Evolutionary conservation across 1,284 basidiomycete species (phyloP).

Genomic region (Ganoderma meredithae): DNA sequence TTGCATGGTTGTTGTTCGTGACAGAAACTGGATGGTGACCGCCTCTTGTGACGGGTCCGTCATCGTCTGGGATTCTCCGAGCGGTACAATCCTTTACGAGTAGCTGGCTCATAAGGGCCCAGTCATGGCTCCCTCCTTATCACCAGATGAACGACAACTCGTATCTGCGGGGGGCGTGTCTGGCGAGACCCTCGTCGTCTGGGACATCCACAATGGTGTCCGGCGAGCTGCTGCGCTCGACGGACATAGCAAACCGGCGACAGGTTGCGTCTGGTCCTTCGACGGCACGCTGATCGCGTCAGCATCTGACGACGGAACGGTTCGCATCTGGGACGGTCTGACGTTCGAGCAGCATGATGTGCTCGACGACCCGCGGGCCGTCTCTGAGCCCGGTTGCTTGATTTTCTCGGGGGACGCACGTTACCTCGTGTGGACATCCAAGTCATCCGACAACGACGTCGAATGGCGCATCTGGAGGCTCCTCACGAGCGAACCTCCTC

Average conservation of each 20-base stretch:
- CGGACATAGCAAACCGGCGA: not conserved
- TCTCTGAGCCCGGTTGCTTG: not conserved
- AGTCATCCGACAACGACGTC: not conserved
- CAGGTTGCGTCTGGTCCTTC: not conserved
- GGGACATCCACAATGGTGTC: not conserved
- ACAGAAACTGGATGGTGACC: not conserved
- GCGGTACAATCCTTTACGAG: not conserved
- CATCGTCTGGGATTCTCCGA: not conserved
- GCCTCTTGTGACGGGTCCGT: not conserved
- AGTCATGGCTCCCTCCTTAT: not conserved
- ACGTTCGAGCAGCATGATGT: not conserved
- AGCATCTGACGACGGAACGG: not conserved
- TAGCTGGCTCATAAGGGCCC: not conserved
- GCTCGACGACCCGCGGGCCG: not conserved
- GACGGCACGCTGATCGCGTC: slow-evolving; percentile 8
- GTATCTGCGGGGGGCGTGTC: not conserved
- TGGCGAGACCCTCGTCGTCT: not conserved
- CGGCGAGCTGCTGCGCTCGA: not conserved
- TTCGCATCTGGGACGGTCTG: slow-evolving; percentile 7
- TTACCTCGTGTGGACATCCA: not conserved
- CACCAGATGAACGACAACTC: not conserved
- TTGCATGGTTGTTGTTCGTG: not conserved
- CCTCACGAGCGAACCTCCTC: not conserved
- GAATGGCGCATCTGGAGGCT: not conserved
- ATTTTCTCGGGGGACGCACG: not conserved